A percentile compares a stretch with the other conserved stretches of the same genome.
Evolutionary conservation across 768 basidiomycete genomes (phyloP).

Genomic region (Xerocomellus amylosporus): DNA sequence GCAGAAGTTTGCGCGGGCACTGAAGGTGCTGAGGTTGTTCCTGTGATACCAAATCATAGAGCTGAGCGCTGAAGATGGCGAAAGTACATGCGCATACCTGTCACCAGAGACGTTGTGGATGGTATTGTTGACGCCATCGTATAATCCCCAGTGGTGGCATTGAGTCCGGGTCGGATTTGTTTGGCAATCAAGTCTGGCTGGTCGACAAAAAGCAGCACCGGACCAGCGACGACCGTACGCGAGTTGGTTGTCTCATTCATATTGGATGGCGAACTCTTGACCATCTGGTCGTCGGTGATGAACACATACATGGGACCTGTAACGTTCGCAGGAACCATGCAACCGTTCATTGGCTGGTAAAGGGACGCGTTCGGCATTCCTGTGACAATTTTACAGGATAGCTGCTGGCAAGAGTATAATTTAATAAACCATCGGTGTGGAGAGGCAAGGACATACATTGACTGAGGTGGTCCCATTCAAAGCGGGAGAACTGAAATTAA

Average conservation of each 20-base stretch:
- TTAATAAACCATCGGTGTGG: conserved; percentile 3
- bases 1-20: conserved; percentile 28
- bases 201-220: conserved; percentile 62
- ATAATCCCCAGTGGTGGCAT: not conserved
- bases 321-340: conserved; percentile 62
- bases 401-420: conserved; percentile 34
- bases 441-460: conserved; percentile 34
- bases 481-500: conserved; percentile 59
- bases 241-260: conserved; percentile 42
- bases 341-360: conserved; percentile 55
- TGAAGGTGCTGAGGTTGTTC: conserved; percentile 20
- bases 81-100: not conserved
- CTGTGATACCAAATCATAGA: not conserved
- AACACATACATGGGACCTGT: conserved; percentile 75
- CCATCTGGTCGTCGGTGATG: conserved; percentile 59
- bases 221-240: conserved; percentile 59
- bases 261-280: conserved; percentile 48
- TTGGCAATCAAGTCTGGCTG: conserved; percentile 49
- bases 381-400: conserved; percentile 75
- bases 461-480: conserved; percentile 48
- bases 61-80: conserved; percentile 3
- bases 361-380: conserved; percentile 58
- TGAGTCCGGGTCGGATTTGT: conserved; percentile 38
- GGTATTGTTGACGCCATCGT: not conserved
- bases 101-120: not conserved